Percentiles rank a stretch among this genome's conserved stretches.
Conservation (phyloP, 2,329 filamentous ascomycete genomes). For the Coleophoma eucalyptorum region DNA sequence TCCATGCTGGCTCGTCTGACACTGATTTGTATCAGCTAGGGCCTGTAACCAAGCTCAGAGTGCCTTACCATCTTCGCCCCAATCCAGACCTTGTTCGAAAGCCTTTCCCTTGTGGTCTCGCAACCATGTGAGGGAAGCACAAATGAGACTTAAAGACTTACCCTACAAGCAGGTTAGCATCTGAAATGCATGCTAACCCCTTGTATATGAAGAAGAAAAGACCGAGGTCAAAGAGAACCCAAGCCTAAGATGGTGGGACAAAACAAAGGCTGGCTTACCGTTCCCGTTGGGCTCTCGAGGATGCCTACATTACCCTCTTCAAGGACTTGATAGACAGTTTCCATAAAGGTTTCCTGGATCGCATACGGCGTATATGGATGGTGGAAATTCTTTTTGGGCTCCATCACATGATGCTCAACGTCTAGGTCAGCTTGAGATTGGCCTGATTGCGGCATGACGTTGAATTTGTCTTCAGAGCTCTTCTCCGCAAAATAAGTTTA, state of each 20-base stretch:
- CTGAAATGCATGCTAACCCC: background rate
- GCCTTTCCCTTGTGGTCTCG: constrained; percentile 56
- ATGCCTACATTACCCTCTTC: constrained; percentile 65
- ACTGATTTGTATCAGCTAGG: constrained; percentile 6
- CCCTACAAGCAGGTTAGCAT: constrained; percentile 35
- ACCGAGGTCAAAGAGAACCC: too few species aligned
- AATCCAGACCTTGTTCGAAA: constrained; percentile 26
- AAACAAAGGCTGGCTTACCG: constrained; percentile 20
- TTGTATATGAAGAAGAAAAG: too few species aligned
- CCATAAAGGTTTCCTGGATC: constrained; percentile 70
- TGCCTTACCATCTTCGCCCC: constrained; percentile 14
- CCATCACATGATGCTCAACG: background rate
- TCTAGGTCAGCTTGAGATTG: background rate
- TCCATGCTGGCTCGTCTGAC: constrained; percentile 63
- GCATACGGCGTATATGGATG: constrained; percentile 69
- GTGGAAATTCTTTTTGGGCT: constrained; percentile 46
- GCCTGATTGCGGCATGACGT: background rate
- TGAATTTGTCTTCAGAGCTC: background rate
- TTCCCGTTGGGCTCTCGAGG: constrained; percentile 70
- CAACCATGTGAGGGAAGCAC: constrained; percentile 68
- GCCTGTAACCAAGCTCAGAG: background rate
- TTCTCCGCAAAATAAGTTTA: too few species aligned
- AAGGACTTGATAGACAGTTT: constrained; percentile 61
- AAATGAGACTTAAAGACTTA: constrained; percentile 71
- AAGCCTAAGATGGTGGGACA: too few species aligned